phyloP scores from a whole-genome alignment of 1,284 basidiomycete genomes.

The Grifola frondosa region DNA sequence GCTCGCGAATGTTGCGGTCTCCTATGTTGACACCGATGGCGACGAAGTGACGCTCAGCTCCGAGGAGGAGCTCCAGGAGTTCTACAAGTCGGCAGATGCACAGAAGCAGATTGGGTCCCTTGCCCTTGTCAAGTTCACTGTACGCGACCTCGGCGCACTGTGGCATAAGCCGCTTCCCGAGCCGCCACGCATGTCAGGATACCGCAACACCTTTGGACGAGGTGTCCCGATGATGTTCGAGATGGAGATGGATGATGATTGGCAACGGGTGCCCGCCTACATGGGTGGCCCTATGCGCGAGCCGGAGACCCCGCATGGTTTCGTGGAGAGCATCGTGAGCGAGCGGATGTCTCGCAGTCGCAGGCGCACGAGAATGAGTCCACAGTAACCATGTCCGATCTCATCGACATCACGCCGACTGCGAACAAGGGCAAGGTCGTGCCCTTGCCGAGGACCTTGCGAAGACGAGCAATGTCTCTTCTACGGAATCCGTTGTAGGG shows the following conservation, averaged over 20 bases:
- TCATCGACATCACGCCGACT: constrained; percentile 23
- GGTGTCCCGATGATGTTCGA: constrained; percentile 44
- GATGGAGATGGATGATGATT: constrained; percentile 64
- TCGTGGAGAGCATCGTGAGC: constrained; percentile 60
- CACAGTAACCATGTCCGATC: constrained; percentile 18
- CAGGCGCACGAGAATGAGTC: constrained; percentile 9
- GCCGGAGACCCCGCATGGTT: constrained; percentile 53
- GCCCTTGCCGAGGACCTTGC: constrained; percentile 28
- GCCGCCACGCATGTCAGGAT: constrained; percentile 33
- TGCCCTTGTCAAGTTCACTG: constrained; percentile 51
- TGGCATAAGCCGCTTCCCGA: constrained; percentile 39
- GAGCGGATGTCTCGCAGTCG: constrained; percentile 36
- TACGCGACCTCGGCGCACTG: constrained; percentile 56
- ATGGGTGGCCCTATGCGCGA: constrained; percentile 26
- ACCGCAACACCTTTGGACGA: constrained; percentile 55
- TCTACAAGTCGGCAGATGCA: constrained; percentile 38
- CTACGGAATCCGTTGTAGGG: constrained; percentile 57
- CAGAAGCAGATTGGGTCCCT: constrained; percentile 13
- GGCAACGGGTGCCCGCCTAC: constrained; percentile 50
- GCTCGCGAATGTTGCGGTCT: constrained; percentile 54
- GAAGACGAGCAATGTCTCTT: constrained; percentile 46
- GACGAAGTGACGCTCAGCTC: constrained; percentile 74
- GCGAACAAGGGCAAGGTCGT: constrained; percentile 54
- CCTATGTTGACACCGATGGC: constrained; percentile 66
- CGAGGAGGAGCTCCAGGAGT: constrained; percentile 65